Base-by-base conservation (phyloP, 2,329 filamentous ascomycete genomes). In the Alternaria brassicae region DNA sequence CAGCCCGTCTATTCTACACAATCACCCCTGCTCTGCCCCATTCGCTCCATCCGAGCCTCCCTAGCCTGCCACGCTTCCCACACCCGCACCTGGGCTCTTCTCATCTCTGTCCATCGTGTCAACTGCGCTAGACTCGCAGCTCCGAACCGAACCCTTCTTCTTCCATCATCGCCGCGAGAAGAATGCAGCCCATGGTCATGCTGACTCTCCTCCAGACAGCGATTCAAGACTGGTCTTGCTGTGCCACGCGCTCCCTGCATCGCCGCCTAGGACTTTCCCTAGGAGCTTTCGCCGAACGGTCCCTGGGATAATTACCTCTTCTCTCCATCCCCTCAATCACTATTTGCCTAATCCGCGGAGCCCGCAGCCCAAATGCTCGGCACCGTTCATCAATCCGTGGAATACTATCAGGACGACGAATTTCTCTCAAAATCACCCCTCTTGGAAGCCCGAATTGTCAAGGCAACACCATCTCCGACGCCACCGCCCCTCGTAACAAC, bases 391-490 rank as follows among this genome's bases (percentile, higher is more conserved):
- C 44, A 48, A 48, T 48, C 44, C 12, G 30, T 48, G 17, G 44
- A 57, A 56, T 85, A 82, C 74, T 81, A 84, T 68, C 78, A 81
- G 62, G 82, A 85, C 77, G 82, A 84, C 77, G 74, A 84, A 77
- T 78, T 79, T 62, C 72, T 79, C 47, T 77, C 76, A 60, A 75
- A 71, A 66, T 82, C 77, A 19, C 78, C 78, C 41, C 77, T 67
- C 77, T 81, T 77, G 74, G 75, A 66, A 71, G 72, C 69, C 69
- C 75, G 77, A 75, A 68, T 70, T 69, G 77, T 77, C 76, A 72
- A 62, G 30, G 78, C 81, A 53, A 84, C 79, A 63, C 78, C 83
- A 45, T 76, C 78, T 50, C 83, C 82, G n/a, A 83, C 84, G 49
- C 84, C 84, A 12, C 78, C 80, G 32, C 82, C 76, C 25, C 64